These are phyloP conservation scores for Lepidium didymum DNA, from an alignment of 345 rosid genomes.

Conservation along the genomic window DNA sequence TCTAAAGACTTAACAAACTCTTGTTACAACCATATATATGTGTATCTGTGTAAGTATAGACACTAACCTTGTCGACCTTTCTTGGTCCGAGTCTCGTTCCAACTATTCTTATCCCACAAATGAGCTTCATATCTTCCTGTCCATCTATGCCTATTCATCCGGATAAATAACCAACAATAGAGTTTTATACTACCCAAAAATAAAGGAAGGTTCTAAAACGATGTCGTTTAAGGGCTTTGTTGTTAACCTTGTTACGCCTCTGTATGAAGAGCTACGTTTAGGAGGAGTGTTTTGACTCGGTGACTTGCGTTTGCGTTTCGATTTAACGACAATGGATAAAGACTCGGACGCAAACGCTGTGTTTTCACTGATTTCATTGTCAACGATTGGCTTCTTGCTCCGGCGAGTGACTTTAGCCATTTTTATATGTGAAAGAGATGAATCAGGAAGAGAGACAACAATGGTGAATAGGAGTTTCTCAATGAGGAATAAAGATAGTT, in stretches of 20 bases:
- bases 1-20: neutral
- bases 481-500: slow-evolving; percentile 13
- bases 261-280: slow-evolving; percentile 76
- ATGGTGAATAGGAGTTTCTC: neutral
- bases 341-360: slow-evolving; percentile 8
- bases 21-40: too few species aligned
- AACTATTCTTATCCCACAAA: slow-evolving; percentile 79
- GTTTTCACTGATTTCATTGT: neutral
- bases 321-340: slow-evolving; percentile 31
- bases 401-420: slow-evolving; percentile 24
- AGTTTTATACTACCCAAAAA: neutral
- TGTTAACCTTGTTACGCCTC: slow-evolving; percentile 79
- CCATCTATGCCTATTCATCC: slow-evolving; percentile 62
- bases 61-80: slow-evolving; percentile 74
- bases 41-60: too few species aligned
- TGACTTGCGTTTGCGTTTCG: slow-evolving; percentile 68
- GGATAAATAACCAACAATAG: too few species aligned
- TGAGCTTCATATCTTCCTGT: slow-evolving; percentile 84
- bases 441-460: neutral
- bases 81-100: slow-evolving; percentile 80
- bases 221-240: neutral
- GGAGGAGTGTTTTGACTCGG: slow-evolving; percentile 71
- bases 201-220: too few species aligned
- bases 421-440: neutral
- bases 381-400: slow-evolving; percentile 11